Evolutionary conservation across 352 stramenopile species (phyloP), one percentile per base, ranked within the genome.

Genomic region (Halophytophthora batemanensis): DNA sequence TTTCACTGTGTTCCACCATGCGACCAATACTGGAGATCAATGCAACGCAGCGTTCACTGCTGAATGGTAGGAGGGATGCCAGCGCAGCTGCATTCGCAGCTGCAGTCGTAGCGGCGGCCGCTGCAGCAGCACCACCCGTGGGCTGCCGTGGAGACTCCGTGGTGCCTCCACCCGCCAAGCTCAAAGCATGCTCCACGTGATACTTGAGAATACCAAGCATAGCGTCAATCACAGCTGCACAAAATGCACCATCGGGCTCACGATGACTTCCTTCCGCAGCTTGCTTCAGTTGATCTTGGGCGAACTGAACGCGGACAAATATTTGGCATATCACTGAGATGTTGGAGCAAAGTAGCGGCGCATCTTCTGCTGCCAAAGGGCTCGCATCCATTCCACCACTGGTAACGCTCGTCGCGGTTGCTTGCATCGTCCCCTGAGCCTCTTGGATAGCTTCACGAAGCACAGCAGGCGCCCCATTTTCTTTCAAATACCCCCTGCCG

Each of bases 21-120:
- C 71, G 74, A 6, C 78, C 78, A 2, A 89, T 44, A 37, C 64
- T 69, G 1, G 67, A 71, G 40, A 86, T 54, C 3, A 85, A 46
- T 10, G 42, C 43, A 13, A 80, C 23, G 13, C 53, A 67, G 18
- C 69, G 66, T 12, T 59, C 41, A 0, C 50, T 54, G 19, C 37
- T 66, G 28, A 81, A 80, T 28, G 64, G 61, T 5, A 80, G 59
- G 1, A 80, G 41, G 10, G 50, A 10, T 14, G 37, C 47, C 28
- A 67, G 33, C 29, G 50, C 53, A 10, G 48, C 53, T 53, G 55
- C 44, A 46, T 63, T 71, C 4, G 47, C 25, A 35, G 53, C 56
- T 33, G 54, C 56, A 10, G 69, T 37, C 22, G 57, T 69, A 0
- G 68, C 58, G 14, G 53, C 48, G 6, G 56, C 57, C 1, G 66